Conservation (phyloP, 306 rosid species). For the Castanospermum australe region DNA sequence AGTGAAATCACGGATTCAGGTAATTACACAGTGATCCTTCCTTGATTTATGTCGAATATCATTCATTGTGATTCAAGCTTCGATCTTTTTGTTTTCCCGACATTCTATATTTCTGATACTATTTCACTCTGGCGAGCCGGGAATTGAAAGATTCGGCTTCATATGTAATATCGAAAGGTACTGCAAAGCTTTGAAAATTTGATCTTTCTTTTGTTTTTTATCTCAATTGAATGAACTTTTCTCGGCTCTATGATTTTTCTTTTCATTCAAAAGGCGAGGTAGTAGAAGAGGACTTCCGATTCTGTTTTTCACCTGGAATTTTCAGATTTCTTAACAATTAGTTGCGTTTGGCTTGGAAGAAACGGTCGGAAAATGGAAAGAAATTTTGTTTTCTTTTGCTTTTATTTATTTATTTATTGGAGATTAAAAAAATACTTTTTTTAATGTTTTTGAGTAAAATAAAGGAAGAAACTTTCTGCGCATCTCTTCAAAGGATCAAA, state of each 20-base stretch:
- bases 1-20: conserved; percentile 96
- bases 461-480: conserved; percentile 19
- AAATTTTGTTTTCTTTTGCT: background rate
- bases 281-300: background rate
- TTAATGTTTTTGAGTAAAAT: background rate
- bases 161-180: background rate
- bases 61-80: background rate
- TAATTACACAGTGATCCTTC: conserved; percentile 7
- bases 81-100: background rate
- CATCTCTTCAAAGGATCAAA: background rate
- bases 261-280: background rate
- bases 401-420: background rate
- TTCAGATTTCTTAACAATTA: background rate
- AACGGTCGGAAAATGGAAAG: conserved; percentile 7
- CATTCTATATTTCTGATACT: background rate
- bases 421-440: background rate
- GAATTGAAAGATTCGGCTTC: background rate
- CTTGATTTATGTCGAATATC: background rate
- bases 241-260: background rate
- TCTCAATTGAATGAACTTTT: background rate
- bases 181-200: background rate
- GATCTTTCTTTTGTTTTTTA: background rate
- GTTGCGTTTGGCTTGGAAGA: background rate
- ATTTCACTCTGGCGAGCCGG: background rate
- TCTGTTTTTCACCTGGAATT: background rate